A percentile compares a stretch with the other conserved stretches of the same genome.
Evolutionary conservation across 1,284 basidiomycete genomes (phyloP).

Genomic region (Somion occarium): DNA sequence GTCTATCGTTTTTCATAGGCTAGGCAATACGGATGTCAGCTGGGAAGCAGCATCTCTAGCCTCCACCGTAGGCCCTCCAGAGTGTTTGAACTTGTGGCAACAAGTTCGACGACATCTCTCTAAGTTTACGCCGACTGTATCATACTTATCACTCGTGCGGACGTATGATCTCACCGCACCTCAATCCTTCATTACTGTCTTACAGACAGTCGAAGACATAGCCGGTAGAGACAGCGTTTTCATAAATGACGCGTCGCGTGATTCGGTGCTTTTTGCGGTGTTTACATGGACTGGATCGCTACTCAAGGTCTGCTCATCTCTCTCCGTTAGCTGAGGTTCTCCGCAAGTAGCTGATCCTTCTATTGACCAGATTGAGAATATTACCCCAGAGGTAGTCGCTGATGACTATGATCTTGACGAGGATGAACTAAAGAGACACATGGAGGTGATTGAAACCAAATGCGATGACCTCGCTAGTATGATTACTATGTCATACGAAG

Average conservation of each 20-base stretch:
- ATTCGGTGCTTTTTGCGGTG: not conserved
- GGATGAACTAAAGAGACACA: not conserved
- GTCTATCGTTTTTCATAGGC: too few species aligned
- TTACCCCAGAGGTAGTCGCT: not conserved
- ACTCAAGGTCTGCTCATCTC: not conserved
- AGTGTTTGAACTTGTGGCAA: not conserved
- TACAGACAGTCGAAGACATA: not conserved
- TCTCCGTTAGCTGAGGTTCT: not conserved
- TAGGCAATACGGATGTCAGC: slow-evolving; percentile 3
- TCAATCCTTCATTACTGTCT: not conserved
- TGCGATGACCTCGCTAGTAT: too few species aligned
- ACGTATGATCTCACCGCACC: not conserved
- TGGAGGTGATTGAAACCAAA: too few species aligned
- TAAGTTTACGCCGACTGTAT: not conserved
- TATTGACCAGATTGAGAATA: not conserved
- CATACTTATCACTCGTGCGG: not conserved
- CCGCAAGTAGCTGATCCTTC: not conserved
- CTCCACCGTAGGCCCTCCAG: not conserved
- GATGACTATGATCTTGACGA: slow-evolving; percentile 1
- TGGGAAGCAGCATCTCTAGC: slow-evolving; percentile 1
- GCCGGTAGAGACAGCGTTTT: not conserved
- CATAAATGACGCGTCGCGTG: not conserved
- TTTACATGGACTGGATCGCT: not conserved
- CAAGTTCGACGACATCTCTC: not conserved
- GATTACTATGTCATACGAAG: too few species aligned